Evolutionary conservation across 1,284 basidiomycete species (phyloP), one percentile per base, ranked within the genome.

Genomic region (Cryptococcus hybrid): DNA sequence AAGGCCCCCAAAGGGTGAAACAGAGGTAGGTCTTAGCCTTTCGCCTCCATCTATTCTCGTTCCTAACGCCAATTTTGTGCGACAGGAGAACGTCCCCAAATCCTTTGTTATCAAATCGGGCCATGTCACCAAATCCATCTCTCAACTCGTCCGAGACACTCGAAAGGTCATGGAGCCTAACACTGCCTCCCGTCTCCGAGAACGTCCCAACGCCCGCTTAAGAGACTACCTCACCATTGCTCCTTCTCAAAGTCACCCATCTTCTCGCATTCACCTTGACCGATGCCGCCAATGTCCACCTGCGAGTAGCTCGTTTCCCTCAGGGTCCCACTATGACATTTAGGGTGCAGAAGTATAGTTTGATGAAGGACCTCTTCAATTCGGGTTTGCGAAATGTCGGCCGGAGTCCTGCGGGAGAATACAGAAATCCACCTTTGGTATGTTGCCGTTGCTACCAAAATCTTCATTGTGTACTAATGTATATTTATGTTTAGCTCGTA

Each of bases 131-230:
- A 82, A 84, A 55, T 90, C 90, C n/a, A 83, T 96, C 53, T 80
- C 86, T 3, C 88, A 92, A 67, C 86, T 99, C 37, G 93, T 97
- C 12, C 84, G 88, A 53, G 96, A 99, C 78, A 81, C 97, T 69
- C 83, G 96, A 67, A 90, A 90, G 76, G 88, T 96, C 61, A 92
- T 99, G 90, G 96, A 99, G 78, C 96, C 96, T 59, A 93, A 98
- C 76, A 99, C 96, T 18, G 96, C 95, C 5, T 88, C 87, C 59
- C 84, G 94, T 51, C 83, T 99, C 15, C 86, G 82, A 79, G 92
- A 99, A 83, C 84, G 94, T 43, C 87, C 87, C 59, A 84, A 89
- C 52, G 98, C 98, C 74, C 90, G 94, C 73, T 83, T 99, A 34
- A 90, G 93, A 76, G 96, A 99, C 78, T 99, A 92, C 76, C 80